phyloP scores from a whole-genome alignment of 148 eudicot species.

The Rhododendron ovatum region DNA sequence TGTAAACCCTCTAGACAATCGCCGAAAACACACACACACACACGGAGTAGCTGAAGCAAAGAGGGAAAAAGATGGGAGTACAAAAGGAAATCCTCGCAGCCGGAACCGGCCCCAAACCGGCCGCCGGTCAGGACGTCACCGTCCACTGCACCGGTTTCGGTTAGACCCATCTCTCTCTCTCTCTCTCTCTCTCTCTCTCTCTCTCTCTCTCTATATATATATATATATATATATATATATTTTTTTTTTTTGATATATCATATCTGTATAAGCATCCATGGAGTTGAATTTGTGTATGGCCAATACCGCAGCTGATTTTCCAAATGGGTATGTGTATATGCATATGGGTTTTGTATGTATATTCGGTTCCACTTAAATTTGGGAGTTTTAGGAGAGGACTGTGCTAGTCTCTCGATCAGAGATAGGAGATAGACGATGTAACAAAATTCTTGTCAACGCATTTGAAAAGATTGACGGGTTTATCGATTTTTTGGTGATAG shows the following conservation, averaged over 20 bases:
- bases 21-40: background rate
- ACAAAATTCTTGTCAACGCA: background rate
- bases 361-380: background rate
- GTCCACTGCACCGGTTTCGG: constrained; percentile 98
- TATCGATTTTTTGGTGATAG: background rate
- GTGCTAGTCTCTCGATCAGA: background rate
- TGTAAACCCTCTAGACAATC: background rate
- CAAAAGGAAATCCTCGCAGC: constrained; percentile 64
- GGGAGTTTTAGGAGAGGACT: background rate
- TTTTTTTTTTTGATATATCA: background rate
- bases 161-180: constrained; percentile 14
- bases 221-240: no score
- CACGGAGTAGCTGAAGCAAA: background rate
- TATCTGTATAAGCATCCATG: background rate
- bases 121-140: constrained; percentile 73
- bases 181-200: background rate
- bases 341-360: background rate
- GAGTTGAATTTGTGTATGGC: background rate
- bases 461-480: background rate
- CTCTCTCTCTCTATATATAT: background rate
- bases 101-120: constrained; percentile 83
- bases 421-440: background rate
- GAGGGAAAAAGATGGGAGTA: constrained; percentile 49
- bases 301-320: background rate
- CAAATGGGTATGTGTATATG: background rate